Conservation (phyloP, 73 alveolate genomes). For the Breviolum minutum region DNA sequence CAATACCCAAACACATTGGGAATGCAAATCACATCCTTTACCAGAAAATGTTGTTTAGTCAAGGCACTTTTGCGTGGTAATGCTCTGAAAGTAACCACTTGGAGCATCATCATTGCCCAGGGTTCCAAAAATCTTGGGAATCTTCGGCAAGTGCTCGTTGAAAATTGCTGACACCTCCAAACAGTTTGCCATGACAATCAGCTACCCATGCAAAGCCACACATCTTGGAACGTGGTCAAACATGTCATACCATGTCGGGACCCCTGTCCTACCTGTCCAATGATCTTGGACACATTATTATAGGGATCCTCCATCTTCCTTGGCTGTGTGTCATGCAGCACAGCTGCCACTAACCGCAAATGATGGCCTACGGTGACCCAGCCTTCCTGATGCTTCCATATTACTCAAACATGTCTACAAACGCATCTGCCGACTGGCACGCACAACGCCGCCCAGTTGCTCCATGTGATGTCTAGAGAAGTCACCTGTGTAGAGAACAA, state of each 20-base stretch:
- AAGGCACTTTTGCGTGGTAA: slow-evolving; percentile 17
- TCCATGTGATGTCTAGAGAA: slow-evolving; percentile 39
- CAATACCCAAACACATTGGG: too few species aligned
- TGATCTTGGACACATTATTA: neutral
- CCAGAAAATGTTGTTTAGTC: neutral
- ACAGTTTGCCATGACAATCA: neutral
- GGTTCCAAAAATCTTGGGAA: slow-evolving; percentile 14
- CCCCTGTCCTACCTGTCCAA: slow-evolving; percentile 3
- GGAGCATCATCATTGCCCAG: slow-evolving; percentile 39
- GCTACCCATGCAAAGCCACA: neutral
- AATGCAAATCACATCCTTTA: neutral
- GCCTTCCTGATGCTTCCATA: too few species aligned
- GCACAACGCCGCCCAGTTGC: neutral
- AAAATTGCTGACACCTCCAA: slow-evolving; percentile 4
- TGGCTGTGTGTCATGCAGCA: too few species aligned
- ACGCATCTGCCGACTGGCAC: neutral
- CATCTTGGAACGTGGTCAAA: neutral
- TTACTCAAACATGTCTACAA: neutral
- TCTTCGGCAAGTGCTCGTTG: neutral
- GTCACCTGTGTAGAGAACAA: slow-evolving; percentile 70
- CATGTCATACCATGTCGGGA: neutral
- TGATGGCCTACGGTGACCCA: too few species aligned
- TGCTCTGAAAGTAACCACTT: slow-evolving; percentile 20
- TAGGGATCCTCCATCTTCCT: slow-evolving; percentile 12
- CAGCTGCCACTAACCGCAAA: too few species aligned